Conservation (phyloP, 2,329 filamentous ascomycete species). For the Botrytis fabae region DNA sequence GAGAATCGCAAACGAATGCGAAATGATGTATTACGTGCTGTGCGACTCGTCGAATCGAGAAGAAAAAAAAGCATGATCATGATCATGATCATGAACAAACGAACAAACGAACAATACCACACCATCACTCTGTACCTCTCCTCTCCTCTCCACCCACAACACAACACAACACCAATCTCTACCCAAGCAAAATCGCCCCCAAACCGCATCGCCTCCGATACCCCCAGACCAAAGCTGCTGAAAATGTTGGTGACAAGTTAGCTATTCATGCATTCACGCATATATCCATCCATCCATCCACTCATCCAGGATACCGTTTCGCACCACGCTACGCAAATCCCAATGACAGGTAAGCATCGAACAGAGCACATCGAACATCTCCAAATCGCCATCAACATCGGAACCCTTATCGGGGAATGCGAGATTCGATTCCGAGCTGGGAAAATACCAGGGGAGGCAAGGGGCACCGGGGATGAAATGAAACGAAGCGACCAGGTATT, state of each 20-base stretch:
- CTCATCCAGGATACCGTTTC: not conserved
- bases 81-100: not conserved
- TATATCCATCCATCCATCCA: too few relatives aligned
- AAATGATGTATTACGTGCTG: not conserved
- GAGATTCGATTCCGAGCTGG: too few relatives aligned
- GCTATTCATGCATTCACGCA: not conserved
- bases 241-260: slow-evolving; percentile 1
- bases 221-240: not conserved
- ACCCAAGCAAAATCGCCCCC: not conserved
- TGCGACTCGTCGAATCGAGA: not conserved
- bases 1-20: not conserved
- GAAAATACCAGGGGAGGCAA: too few relatives aligned
- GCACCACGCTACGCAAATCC: not conserved
- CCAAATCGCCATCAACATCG: too few relatives aligned
- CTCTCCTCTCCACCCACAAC: too few relatives aligned
- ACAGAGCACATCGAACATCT: not conserved
- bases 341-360: not conserved
- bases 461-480: too few relatives aligned
- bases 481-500: too few relatives aligned
- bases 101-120: not conserved
- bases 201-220: too few relatives aligned
- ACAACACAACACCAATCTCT: not conserved
- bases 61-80: not conserved
- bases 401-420: too few relatives aligned
- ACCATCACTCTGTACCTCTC: not conserved